Evolutionary conservation across 2,329 filamentous ascomycete species (phyloP), one percentile per base, ranked within the genome.

Genomic region (Penicillium olsonii): DNA sequence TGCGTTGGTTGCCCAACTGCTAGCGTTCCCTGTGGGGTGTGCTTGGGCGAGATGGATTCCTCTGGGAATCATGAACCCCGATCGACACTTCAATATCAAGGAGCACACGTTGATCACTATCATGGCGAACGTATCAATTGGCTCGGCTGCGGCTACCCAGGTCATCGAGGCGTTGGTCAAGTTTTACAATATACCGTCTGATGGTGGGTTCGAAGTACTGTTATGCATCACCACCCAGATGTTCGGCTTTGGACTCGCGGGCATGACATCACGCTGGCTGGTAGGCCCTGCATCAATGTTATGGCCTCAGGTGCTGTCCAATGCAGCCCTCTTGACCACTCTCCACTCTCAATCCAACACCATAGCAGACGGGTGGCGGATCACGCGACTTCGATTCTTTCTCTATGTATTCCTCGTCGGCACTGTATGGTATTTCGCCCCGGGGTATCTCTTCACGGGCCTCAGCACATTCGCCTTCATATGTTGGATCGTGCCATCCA

Each of bases 401-500:
- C 57, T 70, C 8, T 48, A 68, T 11, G 59, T 73, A 7, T 69
- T 69, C 19, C 15, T 63, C 12, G 62, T 46, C 2, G 63, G 68
- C 2, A 61, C 64, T 3, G 47, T 65, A 22, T 72, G 69, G 68
- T 72, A 71, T 42, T 71, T 72, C 48, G 53, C 68, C 20, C 85
- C 86, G 0, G 85, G 84, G 0, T 88, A 83, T 55, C 72, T 90
- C 5, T 86, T 84, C 42, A 84, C 87, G 54, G 87, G 81, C 20
- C 71, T 90, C 11, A 87, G 84, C 57, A 79, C 84, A 5, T 88
- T 90, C 59, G 84, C 84, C 11, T 87, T 89, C 59, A 77, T 83
- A 11, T 88, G 86, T 3, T 90, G 87, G 85, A 78, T 88, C 29
- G 81, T 79, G 0, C 87, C 87, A 1, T 75, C 87, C 40, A 88